Base-by-base conservation (phyloP, 2,329 filamentous ascomycete genomes). In the Ceratocystis variospora region DNA sequence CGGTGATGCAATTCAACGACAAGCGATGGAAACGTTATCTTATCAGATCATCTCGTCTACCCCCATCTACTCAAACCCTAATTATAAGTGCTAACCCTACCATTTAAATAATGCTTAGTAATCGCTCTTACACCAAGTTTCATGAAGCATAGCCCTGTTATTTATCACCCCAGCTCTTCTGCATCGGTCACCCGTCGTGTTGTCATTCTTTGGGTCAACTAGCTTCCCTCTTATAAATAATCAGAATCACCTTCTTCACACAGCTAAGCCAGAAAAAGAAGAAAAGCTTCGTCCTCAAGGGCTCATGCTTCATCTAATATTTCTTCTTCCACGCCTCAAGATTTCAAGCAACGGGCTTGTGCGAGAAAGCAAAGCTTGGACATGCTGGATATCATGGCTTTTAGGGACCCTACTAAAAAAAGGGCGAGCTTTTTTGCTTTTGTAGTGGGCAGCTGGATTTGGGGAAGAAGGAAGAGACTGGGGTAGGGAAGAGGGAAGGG, bases 41-140 rank as follows among this genome's bases (percentile, higher is more conserved):
- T 67, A 67, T 67, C 65, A 63, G 65, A 67, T 67, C 65, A 67
- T 67, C 65, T 57, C 22, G 22, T 25, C 22, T 25, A 48, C 28
- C 6, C 28, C n/a, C n/a, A n/a, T n/a, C 15, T 15, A 61, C 61
- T 1, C 22, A 25, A 1, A 25, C 22, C 48, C 31, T 64, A 33
- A 31, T 17, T n/a, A n/a, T n/a, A n/a, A n/a, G n/a, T n/a, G n/a
- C 3, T 48, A 48, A 46, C 45, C 31, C 45, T 48, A 28, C 2
- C n/a, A n/a, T n/a, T n/a, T n/a, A n/a, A n/a, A n/a, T n/a, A n/a
- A n/a, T 25, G 53, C 22, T 57, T 57, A 57, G 53, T 57, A 28
- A 31, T 57, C 22, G 2, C 53, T 6, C 53, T 57, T 31, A 57
- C 37, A 62, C 44, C n/a, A 62, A 17, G 3, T 12, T 41, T 3